These are phyloP conservation scores for Candida patagonica DNA, from an alignment of 805 yeast species.

Conservation along the genomic window DNA sequence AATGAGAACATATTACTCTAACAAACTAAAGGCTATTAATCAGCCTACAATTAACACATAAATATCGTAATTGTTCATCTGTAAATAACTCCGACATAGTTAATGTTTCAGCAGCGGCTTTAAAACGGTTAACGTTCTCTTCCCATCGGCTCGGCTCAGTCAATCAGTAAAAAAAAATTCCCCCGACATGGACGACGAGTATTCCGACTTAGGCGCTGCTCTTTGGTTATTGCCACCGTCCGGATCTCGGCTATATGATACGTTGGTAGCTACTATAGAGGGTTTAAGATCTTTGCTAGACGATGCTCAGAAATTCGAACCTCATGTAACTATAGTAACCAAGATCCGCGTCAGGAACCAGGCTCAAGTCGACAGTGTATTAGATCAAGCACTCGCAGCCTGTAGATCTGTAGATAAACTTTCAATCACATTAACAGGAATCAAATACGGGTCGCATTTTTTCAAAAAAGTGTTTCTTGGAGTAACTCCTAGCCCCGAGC, in stretches of 20 bases:
- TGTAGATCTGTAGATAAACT: constrained; percentile 32
- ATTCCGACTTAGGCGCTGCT: constrained; percentile 39
- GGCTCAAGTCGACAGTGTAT: constrained; percentile 49
- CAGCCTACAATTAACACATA: too few species aligned
- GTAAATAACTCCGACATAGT: too few species aligned
- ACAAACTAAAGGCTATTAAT: too few species aligned
- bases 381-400: constrained; percentile 53
- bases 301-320: constrained; percentile 59
- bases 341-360: constrained; percentile 41
- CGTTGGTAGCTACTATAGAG: constrained; percentile 48
- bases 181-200: too few species aligned
- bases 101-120: too few species aligned
- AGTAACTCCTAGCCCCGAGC: constrained; percentile 36
- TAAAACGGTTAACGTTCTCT: too few species aligned
- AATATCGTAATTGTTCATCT: too few species aligned
- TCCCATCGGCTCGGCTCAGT: too few species aligned
- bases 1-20: too few species aligned
- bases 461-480: constrained; percentile 48
- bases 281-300: constrained; percentile 65
- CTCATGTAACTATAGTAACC: constrained; percentile 72
- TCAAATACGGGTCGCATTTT: constrained; percentile 40
- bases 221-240: constrained; percentile 69
- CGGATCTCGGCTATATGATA: constrained; percentile 45
- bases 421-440: constrained; percentile 34
- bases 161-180: too few species aligned